These are phyloP conservation scores for Camellia lanceoleosa DNA, from an alignment of 148 eudicot species.

Conservation along the genomic window DNA sequence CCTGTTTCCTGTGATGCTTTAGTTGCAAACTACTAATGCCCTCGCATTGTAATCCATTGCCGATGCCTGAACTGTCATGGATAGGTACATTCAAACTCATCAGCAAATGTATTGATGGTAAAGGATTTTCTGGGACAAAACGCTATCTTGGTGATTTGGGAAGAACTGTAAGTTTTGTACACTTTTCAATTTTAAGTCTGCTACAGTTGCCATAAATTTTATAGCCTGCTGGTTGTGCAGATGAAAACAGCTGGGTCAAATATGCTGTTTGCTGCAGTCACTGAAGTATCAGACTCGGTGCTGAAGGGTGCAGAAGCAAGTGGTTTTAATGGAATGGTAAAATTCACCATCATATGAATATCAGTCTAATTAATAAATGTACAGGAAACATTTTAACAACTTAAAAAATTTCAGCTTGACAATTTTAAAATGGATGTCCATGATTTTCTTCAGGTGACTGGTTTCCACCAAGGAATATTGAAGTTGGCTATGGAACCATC, in stretches of 20 bases:
- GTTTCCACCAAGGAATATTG: slow-evolving; percentile 93
- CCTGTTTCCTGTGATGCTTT: background rate
- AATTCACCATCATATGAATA: background rate
- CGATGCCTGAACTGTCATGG: slow-evolving; percentile 20
- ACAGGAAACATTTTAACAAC: background rate
- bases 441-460: slow-evolving; percentile 52
- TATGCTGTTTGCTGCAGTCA: slow-evolving; percentile 83
- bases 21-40: slow-evolving; percentile 12
- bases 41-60: slow-evolving; percentile 9
- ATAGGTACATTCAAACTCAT: slow-evolving; percentile 93
- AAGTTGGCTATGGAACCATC: slow-evolving; percentile 97
- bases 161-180: slow-evolving; percentile 61
- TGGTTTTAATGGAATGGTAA: slow-evolving; percentile 94
- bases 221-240: slow-evolving; percentile 42
- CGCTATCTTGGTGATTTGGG: slow-evolving; percentile 97
- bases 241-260: slow-evolving; percentile 85
- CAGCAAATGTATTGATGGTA: slow-evolving; percentile 71
- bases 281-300: slow-evolving; percentile 91
- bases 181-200: background rate
- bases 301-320: slow-evolving; percentile 94
- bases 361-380: background rate
- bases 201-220: slow-evolving; percentile 17
- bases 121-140: slow-evolving; percentile 85
- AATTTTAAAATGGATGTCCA: background rate
- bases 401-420: background rate